Base-by-base conservation (phyloP, 139 green algal genomes). In the Chlorella vulgaris region DNA sequence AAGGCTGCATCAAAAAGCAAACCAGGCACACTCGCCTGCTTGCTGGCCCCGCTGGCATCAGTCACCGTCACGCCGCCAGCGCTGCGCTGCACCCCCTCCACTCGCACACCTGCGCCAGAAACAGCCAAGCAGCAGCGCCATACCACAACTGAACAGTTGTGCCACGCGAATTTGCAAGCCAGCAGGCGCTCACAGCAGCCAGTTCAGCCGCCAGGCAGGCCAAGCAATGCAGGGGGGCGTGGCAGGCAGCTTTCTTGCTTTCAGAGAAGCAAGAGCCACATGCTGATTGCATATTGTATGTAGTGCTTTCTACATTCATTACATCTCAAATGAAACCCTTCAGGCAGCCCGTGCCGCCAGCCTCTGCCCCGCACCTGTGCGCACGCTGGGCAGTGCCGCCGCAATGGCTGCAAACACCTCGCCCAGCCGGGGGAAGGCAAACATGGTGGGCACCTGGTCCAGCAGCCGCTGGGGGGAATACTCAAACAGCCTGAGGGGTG, bases 381-480 rank as follows among this genome's bases (percentile, higher is more conserved):
- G 50, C 28, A 78, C 60, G 89, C 60, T 35, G 81, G 75, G n/a
- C n/a, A n/a, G n/a, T n/a, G n/a, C n/a, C n/a, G n/a, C n/a, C n/a
- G 88, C 83, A 19, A 91, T 90, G 42, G 85, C 84, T 40, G 15
- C 68, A 67, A 88, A 93, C 0, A 91, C 39, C 0, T 86, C 40
- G 43, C 86, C 83, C 50, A 94, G 75, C 35, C 87, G 81, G 15
- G 91, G 89, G 86, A 95, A 95, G 0, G 91, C 91, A 83, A 94
- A 94, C 91, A 95, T 93, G 40, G 88, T 75, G 38, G 80, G 80
- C 76, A 86, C 83, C 26, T 76, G 67, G 79, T 89, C 85, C 43
- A 95, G 83, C 76, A 95, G 83, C 21, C 88, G 62, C 68, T 89
- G 55, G 26, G 88, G 79, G 33, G 82, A 89, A 80, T 94, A 95